Conservation (phyloP, 2,329 filamentous ascomycete species). For the Fusarium tricinctum region DNA sequence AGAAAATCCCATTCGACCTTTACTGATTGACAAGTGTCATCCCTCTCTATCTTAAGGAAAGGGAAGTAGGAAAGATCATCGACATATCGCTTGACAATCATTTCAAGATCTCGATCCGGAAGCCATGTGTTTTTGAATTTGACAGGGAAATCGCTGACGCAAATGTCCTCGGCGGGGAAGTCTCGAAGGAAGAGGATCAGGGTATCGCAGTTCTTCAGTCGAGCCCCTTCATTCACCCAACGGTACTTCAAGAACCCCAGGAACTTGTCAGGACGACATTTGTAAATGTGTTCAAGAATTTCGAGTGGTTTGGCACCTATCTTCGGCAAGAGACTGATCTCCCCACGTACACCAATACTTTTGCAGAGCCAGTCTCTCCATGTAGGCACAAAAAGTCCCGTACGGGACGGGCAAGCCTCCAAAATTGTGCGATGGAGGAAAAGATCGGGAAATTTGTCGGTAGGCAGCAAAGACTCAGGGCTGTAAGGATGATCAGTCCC, state of each 20-base stretch:
- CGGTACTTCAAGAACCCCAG: conserved; percentile 30
- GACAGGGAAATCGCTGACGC: conserved; percentile 2
- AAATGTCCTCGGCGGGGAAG: conserved; percentile 20
- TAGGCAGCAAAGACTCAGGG: conserved; percentile 14
- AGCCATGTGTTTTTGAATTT: conserved; percentile 20
- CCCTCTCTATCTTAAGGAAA: conserved; percentile 26
- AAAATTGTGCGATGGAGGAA: conserved; percentile 15
- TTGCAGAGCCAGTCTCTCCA: conserved; percentile 33
- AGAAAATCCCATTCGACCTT: conserved; percentile 24
- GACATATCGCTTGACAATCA: conserved; percentile 1
- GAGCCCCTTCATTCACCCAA: conserved; percentile 17
- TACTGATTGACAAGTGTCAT: neutral
- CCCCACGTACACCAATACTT: conserved; percentile 14
- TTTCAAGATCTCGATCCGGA: neutral
- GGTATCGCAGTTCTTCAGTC: neutral
- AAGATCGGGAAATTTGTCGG: neutral
- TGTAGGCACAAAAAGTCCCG: neutral
- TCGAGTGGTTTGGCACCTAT: conserved; percentile 7
- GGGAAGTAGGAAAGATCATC: conserved; percentile 22
- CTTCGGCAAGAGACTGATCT: conserved; percentile 8
- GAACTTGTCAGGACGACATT: conserved; percentile 18
- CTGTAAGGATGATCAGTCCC: conserved; percentile 14
- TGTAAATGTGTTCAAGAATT: conserved; percentile 4
- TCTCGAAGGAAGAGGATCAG: conserved; percentile 7
- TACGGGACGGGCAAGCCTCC: neutral